These are phyloP conservation scores for Pyronema omphalodes DNA, from an alignment of 495 filamentous ascomycete genomes.

Conservation along the genomic window DNA sequence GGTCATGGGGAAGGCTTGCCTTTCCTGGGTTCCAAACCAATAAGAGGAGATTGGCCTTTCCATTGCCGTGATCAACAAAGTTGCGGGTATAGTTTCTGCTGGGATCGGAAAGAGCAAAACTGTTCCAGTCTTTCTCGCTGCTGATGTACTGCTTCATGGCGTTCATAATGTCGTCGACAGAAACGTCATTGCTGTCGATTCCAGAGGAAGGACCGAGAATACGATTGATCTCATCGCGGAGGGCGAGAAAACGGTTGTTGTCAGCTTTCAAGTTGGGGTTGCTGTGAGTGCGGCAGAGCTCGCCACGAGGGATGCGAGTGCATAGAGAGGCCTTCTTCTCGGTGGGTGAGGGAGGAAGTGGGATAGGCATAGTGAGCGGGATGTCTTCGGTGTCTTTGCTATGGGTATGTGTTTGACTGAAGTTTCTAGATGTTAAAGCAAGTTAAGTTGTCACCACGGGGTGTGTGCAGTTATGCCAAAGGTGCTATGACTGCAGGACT, in stretches of 20 bases:
- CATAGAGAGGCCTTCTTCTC: not conserved
- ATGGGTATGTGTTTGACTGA: no score
- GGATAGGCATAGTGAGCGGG: not conserved
- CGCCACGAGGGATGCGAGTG: no score
- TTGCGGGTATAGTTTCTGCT: slow-evolving; percentile 65
- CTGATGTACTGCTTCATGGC: slow-evolving; percentile 58
- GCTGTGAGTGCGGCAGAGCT: no score
- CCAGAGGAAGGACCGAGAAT: slow-evolving; percentile 62
- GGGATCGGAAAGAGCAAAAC: slow-evolving; percentile 48
- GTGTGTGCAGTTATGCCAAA: no score
- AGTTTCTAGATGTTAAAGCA: no score
- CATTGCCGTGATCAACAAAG: slow-evolving; percentile 76
- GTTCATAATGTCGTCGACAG: slow-evolving; percentile 44
- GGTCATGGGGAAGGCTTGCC: slow-evolving; percentile 61
- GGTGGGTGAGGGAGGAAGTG: not conserved
- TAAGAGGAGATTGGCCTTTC: slow-evolving; percentile 74
- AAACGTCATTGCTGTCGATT: slow-evolving; percentile 58
- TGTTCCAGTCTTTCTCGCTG: slow-evolving; percentile 46
- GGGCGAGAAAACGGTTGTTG: slow-evolving; percentile 41
- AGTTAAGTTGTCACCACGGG: no score
- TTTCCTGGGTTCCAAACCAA: slow-evolving; percentile 90
- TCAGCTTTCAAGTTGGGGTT: no score
- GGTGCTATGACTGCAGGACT: no score
- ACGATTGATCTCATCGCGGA: slow-evolving; percentile 51
- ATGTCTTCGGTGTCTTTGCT: not conserved